These are phyloP conservation scores for Fomitopsis betulina DNA, from an alignment of 1,284 basidiomycete species.

Conservation along the genomic window DNA sequence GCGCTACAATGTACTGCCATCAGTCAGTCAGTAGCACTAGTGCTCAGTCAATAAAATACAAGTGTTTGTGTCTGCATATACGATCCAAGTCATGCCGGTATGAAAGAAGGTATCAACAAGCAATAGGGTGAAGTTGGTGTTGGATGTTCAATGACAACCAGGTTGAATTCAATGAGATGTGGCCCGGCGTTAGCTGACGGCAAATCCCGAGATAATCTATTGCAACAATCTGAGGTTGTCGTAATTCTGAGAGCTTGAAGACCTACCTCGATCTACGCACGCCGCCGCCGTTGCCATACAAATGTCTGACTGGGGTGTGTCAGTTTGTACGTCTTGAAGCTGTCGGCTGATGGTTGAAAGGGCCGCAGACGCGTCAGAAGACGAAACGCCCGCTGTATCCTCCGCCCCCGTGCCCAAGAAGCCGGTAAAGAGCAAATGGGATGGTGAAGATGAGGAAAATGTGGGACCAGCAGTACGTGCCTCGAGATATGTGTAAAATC, in stretches of 20 bases:
- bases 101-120: too few relatives aligned
- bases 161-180: too few relatives aligned
- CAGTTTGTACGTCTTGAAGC: background rate
- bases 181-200: background rate
- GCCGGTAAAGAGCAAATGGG: slow-evolving; percentile 66
- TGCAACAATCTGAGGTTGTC: background rate
- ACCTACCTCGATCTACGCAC: background rate
- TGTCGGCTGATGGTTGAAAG: slow-evolving; percentile 22
- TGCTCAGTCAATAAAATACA: too few relatives aligned
- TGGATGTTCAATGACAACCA: too few relatives aligned
- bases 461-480: slow-evolving; percentile 48
- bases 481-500: background rate
- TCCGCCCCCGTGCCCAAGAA: slow-evolving; percentile 35
- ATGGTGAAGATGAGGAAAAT: slow-evolving; percentile 86
- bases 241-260: background rate
- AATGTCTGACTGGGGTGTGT: slow-evolving; percentile 45
- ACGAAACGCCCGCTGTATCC: slow-evolving; percentile 42
- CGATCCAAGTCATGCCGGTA: too few relatives aligned
- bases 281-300: background rate
- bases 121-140: too few relatives aligned
- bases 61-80: too few relatives aligned
- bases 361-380: slow-evolving; percentile 42
- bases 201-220: background rate
- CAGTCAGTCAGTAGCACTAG: too few relatives aligned
- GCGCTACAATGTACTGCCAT: too few relatives aligned